Evolutionary conservation across 306 rosid genomes (phyloP).

Genomic region (Fragaria vesca): DNA sequence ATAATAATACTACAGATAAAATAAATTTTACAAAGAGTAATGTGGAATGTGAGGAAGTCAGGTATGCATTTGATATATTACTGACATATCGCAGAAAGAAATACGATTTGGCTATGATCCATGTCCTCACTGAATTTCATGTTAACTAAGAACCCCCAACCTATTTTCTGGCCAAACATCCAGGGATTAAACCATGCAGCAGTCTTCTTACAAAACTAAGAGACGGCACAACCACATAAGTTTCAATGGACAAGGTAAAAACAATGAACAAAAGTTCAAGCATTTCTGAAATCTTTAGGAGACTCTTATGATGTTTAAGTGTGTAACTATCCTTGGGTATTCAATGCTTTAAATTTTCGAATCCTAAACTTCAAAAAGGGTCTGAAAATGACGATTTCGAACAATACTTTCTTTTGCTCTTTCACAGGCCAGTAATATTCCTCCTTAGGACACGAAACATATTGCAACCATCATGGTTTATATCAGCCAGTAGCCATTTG

Average conservation of each 20-base stretch:
- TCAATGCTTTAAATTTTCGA: neutral
- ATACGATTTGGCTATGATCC: neutral
- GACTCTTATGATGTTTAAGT: neutral
- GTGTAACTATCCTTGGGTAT: neutral
- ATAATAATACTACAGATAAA: neutral
- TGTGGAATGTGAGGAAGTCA: neutral
- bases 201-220: neutral
- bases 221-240: neutral
- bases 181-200: neutral
- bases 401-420: neutral
- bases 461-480: neutral
- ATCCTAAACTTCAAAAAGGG: neutral
- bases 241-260: neutral
- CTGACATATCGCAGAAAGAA: neutral
- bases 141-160: neutral
- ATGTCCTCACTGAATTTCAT: conserved; percentile 1
- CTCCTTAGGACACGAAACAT: neutral
- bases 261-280: neutral
- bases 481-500: neutral
- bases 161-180: neutral
- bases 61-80: neutral
- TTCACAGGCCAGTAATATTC: neutral
- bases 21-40: neutral
- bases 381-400: neutral
- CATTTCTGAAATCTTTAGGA: neutral